Evolutionary conservation across 73 alveolate genomes (phyloP).

Genomic region (Paramecium bursaria): DNA sequence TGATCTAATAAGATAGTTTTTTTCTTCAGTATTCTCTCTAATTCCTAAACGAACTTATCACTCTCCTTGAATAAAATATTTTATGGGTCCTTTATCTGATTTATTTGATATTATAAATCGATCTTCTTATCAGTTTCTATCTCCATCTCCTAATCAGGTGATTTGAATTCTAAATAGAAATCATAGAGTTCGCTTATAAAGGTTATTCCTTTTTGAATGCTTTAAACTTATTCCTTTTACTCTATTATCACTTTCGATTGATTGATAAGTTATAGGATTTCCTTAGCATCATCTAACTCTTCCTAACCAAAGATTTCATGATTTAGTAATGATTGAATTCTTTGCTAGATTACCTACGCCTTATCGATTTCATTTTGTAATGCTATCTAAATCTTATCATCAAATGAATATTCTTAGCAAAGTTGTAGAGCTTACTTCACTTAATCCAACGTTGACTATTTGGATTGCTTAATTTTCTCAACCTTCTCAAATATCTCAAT

Average conservation of each 20-base stretch:
- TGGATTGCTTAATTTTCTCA: conserved; percentile 14
- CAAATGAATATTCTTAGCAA: conserved; percentile 9
- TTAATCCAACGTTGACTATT: conserved; percentile 31
- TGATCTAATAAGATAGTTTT: not conserved
- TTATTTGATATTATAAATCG: conserved; percentile 36
- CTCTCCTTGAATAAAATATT: not conserved
- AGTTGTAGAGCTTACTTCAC: not conserved
- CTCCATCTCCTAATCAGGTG: conserved; percentile 59
- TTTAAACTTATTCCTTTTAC: conserved; percentile 3
- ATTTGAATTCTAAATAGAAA: conserved; percentile 5
- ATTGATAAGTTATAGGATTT: not conserved
- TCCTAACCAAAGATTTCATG: not conserved
- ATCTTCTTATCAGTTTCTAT: conserved; percentile 47
- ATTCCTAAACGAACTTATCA: not conserved
- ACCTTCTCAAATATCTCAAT: conserved; percentile 12
- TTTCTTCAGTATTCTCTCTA: conserved; percentile 8
- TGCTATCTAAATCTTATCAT: conserved; percentile 8
- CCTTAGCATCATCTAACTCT: conserved; percentile 30
- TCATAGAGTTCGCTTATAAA: conserved; percentile 23
- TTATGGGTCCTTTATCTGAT: conserved; percentile 10
- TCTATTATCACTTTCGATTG: conserved; percentile 1
- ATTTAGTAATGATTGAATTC: conserved; percentile 4
- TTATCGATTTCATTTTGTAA: conserved; percentile 36
- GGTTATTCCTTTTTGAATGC: not conserved
- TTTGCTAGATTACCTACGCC: not conserved